These are phyloP conservation scores for Wickerhamomyces pijperi DNA, from an alignment of 805 yeast species.

Conservation along the genomic window DNA sequence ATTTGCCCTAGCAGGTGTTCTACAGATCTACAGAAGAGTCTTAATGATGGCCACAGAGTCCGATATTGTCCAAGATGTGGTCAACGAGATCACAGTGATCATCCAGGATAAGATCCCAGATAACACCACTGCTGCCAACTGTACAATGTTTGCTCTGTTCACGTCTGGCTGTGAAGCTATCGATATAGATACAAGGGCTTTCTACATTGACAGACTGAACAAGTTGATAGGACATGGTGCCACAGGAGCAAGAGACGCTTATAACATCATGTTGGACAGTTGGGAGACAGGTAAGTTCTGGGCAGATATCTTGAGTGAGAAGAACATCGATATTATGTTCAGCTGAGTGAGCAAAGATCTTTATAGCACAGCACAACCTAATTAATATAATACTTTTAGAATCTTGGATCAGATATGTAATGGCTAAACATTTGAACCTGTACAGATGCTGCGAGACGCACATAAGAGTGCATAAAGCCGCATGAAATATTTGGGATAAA, in stretches of 20 bases:
- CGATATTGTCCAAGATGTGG: slow-evolving; percentile 31
- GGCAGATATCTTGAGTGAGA: slow-evolving; percentile 33
- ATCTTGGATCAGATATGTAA: no score
- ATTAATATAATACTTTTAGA: no score
- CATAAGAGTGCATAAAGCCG: no score
- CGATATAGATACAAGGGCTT: slow-evolving; percentile 21
- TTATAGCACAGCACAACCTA: no score
- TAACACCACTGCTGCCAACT: slow-evolving; percentile 38
- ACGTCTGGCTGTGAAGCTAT: slow-evolving; percentile 44
- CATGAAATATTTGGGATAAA: no score
- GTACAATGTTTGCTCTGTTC: slow-evolving; percentile 40
- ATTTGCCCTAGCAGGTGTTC: slow-evolving; percentile 40
- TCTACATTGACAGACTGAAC: slow-evolving; percentile 26
- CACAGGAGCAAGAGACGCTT: slow-evolving; percentile 6
- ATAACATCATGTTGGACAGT: slow-evolving; percentile 33
- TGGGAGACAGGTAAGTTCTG: slow-evolving; percentile 47
- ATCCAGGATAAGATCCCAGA: slow-evolving; percentile 26
- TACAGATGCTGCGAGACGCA: no score
- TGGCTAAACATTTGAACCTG: no score
- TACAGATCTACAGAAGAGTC: slow-evolving; percentile 48
- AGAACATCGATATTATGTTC: slow-evolving; percentile 36
- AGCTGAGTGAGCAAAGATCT: no score
- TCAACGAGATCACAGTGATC: slow-evolving; percentile 23
- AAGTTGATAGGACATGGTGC: slow-evolving; percentile 29
- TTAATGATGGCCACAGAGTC: slow-evolving; percentile 38